Evolutionary conservation across 495 filamentous ascomycete genomes (phyloP), one percentile per base, ranked within the genome.

Genomic region (Xylaria intraflava): DNA sequence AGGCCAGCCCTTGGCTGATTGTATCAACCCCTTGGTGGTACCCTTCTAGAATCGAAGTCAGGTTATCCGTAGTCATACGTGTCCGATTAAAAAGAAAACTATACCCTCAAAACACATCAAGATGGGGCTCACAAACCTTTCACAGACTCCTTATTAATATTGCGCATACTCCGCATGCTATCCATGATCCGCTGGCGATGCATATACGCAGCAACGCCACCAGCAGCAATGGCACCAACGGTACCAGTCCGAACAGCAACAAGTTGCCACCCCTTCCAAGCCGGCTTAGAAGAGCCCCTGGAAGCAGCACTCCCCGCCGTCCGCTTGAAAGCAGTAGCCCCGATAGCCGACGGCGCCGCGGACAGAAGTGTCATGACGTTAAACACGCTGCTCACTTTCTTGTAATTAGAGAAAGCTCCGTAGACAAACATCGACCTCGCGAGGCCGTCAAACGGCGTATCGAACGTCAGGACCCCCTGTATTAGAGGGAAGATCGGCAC

Each of bases 381-480:
- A 68, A 94, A 87, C 16, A 90, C 88, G 0, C 79, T 73, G 24
- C 79, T 80, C 30, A 88, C 88, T 41, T 84, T 87, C 50, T 87
- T 86, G 65, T 90, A 90, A 54, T 96, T 91, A 3, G 80, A 87
- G 69, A 96, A 90, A 23, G 90, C 91, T 17, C 88, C 87, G 64
- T 96, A 87, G 11, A 94, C 90, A 16, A 96, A 85, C 31, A 96
- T 89, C 17, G 86, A 84, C 1, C 91, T 88, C 2, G 88, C 82
- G 50, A 98, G 88, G 3, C 93, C 91, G 20, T 97, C 80, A 61
- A 85, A 95, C 0, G 93, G 93, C 0, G 93, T 98, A 70, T 98
- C 93, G 62, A 97, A 96, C 29, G 92, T 86, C 26, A 96, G 78
- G 49, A 96, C 76, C 46, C 88, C 93, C 61, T 88, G 85, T 51